Conservation (phyloP, 2,329 filamentous ascomycete species). For the Zarea fungicola region DNA sequence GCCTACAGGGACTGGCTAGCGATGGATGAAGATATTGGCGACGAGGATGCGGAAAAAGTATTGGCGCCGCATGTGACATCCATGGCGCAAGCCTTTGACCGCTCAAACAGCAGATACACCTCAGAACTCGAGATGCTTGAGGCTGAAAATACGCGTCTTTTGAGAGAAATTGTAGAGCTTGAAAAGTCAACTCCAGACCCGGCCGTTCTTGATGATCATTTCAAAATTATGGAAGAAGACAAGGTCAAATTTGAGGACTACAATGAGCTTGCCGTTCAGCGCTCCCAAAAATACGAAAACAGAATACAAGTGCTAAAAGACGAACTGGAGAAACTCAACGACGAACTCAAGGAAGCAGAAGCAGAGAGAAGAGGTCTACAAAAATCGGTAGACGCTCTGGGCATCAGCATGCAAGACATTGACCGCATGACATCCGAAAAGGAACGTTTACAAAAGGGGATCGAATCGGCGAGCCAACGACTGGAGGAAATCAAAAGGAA, state of each 20-base stretch:
- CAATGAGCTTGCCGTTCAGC: slow-evolving; percentile 75
- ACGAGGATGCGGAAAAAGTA: slow-evolving; percentile 74
- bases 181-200: slow-evolving; percentile 83
- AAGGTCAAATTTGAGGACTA: slow-evolving; percentile 94
- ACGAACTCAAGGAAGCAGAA: slow-evolving; percentile 73
- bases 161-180: slow-evolving; percentile 82
- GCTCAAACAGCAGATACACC: slow-evolving; percentile 75
- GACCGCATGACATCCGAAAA: slow-evolving; percentile 97
- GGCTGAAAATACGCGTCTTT: slow-evolving; percentile 73
- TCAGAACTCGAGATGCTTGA: slow-evolving; percentile 83
- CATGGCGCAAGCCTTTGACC: slow-evolving; percentile 86
- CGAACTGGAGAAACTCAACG: slow-evolving; percentile 72
- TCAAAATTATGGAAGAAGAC: slow-evolving; percentile 91
- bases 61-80: slow-evolving; percentile 77
- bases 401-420: slow-evolving; percentile 96
- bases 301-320: slow-evolving; percentile 78
- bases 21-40: slow-evolving; percentile 82
- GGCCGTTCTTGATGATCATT: slow-evolving; percentile 78
- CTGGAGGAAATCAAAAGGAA: slow-evolving; percentile 82
- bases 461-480: slow-evolving; percentile 69
- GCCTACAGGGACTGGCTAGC: slow-evolving; percentile 92
- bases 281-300: slow-evolving; percentile 82
- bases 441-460: slow-evolving; percentile 83
- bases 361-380: slow-evolving; percentile 76
- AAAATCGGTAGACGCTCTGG: slow-evolving; percentile 82